Base-by-base conservation (phyloP, 257 asterid species). In the Eucommia ulmoides region DNA sequence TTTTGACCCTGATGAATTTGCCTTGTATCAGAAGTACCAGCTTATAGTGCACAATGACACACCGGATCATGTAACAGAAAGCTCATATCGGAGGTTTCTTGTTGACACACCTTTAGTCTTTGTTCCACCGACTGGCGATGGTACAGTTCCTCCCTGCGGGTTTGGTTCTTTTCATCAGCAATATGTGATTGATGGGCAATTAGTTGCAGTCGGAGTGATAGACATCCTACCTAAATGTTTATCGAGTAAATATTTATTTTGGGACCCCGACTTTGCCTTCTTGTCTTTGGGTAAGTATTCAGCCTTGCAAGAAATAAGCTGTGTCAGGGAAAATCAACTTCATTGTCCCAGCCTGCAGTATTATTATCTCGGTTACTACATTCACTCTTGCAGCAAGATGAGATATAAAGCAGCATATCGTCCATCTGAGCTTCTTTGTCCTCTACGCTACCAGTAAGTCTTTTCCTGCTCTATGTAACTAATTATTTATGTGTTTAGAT, bases 91-190 rank as follows among this genome's bases (percentile, higher is more conserved):
- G 65, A 76, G 78, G 56, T 91, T 91, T 69, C 74, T 91, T 75
- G 97, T 91, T 51, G 96, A 91, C 67, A 73, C 95, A 47, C 96
- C 99, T 44, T 69, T 91, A 59, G 58, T 75, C 23, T 74, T 69
- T 62, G 69, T 81, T 67, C 79, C 93, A 18, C 76, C 93, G 20
- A 60, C 63, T 25, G 78, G 64, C 33, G 76, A 74, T 60, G 69
- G 51, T 55, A 50, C 81, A 20, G 87, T 70, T 48, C 89, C 97
- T 49, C 80, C 79, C 16, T 86, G 93, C 72, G 99, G 97, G 50
- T 81, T 81, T 60, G 97, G 99, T 51, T 91, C 99, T 59, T 91
- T 91, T 66, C 99, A 91, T 79, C 97, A 83, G 79, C 99, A 91
- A 76, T 91, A 91, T 69, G 44, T 83, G 67, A 58, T 91, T 49